Base-by-base conservation (phyloP, 768 basidiomycete species). In the Naganishia randhawae region DNA sequence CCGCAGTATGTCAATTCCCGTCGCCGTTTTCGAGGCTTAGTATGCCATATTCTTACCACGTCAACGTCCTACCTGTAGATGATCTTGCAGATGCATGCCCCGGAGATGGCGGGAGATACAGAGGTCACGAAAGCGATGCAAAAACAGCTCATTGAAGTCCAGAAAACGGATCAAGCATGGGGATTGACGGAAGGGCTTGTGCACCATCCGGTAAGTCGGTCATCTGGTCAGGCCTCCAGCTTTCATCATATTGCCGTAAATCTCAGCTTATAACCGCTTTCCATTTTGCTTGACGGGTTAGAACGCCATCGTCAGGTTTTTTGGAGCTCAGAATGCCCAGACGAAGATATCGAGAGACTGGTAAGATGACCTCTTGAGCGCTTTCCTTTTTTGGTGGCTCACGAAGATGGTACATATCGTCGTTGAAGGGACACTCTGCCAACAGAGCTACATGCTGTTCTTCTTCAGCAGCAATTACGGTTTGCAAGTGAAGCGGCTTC, bases 301-400 rank as follows among this genome's bases (percentile, higher is more conserved):
- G 80, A 89, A 94, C 78, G 84, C 84, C 63, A 91, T 91, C 74
- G 90, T 95, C 11, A 89, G 93, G 77, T 97, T 95, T 84, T 95
- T 92, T 75, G 92, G 92, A 2, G 92, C 93, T 5, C 93, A 96
- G 73, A 96, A 91, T 0, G 86, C 89, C 2, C 91, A 94, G 76
- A 90, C 94, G 70, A 97, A 97, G 84, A 91, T 95, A 71, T 87
- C 89, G 16, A 83, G 93, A 71, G 93, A 95, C 78, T 95, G 92
- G 92, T 93, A 48, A 39, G 81, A 68, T 35, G 1, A n/a, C 14
- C 37, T 7, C 1, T 63, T 29, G 32, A 42, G 37, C 32, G 17
- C 54, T 16, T 27, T 33, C 5, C 29, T 29, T 27, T 19, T n/a
- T 50, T n/a, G 41, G 16, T 52, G 5, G 13, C 51, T 31, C 22